Percentiles rank a stretch among this genome's conserved stretches.
These are phyloP conservation scores for Adiantum capillusveneris DNA, from an alignment of 75 land plant genomes.

Conservation along the genomic window DNA sequence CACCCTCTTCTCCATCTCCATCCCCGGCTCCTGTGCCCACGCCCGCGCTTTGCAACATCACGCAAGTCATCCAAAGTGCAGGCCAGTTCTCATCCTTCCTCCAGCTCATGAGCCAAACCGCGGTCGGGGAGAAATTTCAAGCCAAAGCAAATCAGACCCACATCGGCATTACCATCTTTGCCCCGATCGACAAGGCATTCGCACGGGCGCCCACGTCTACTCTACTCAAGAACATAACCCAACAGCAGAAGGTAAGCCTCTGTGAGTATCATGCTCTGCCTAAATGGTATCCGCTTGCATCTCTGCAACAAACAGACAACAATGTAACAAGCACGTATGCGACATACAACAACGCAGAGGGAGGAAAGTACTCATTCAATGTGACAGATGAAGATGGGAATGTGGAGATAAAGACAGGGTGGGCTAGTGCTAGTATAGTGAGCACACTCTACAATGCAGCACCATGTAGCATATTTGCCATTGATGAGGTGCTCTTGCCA, in stretches of 20 bases:
- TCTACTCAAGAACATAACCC: background rate
- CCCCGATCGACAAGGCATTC: conserved; percentile 1
- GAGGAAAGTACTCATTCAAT: background rate
- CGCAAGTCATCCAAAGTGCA: background rate
- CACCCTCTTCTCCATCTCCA: background rate
- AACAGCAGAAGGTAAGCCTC: conserved; percentile 9
- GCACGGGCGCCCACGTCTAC: background rate
- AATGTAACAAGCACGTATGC: conserved; percentile 5
- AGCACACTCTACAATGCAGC: conserved; percentile 2
- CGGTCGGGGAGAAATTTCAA: background rate
- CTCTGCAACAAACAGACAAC: conserved; percentile 5
- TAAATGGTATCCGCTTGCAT: conserved; percentile 5
- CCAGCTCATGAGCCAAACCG: background rate
- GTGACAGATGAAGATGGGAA: background rate
- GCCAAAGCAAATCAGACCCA: background rate
- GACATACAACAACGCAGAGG: background rate
- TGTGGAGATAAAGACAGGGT: conserved; percentile 5
- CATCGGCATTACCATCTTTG: conserved; percentile 3
- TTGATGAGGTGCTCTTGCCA: conserved; percentile 14
- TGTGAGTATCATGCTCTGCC: conserved; percentile 12
- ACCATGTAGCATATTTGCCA: conserved; percentile 5
- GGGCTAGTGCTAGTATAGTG: conserved; percentile 5
- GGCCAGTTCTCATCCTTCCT: background rate
- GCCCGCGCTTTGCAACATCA: background rate
- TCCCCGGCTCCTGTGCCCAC: background rate